These are phyloP conservation scores for Margaritispora aquatica DNA, from an alignment of 495 filamentous ascomycete genomes.

Conservation along the genomic window DNA sequence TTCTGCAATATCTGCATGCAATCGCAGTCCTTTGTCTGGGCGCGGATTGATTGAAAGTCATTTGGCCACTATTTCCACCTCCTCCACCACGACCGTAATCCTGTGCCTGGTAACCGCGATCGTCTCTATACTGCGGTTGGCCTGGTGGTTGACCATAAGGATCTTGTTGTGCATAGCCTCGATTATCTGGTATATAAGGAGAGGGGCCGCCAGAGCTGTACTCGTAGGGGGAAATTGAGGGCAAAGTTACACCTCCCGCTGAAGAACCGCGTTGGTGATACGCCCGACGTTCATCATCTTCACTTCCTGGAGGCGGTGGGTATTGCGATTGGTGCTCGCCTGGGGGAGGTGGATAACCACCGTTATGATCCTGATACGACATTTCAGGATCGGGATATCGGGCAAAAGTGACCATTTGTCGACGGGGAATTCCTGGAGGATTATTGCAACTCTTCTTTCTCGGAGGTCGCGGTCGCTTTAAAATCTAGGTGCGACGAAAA, in stretches of 20 bases:
- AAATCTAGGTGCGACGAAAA: background rate
- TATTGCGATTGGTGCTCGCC: slow-evolving; percentile 33
- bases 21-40: slow-evolving; percentile 78
- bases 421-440: background rate
- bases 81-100: slow-evolving; percentile 20
- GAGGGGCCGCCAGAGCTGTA: slow-evolving; percentile 13
- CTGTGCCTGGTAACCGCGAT: slow-evolving; percentile 14
- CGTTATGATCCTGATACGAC: slow-evolving; percentile 25
- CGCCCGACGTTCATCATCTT: slow-evolving; percentile 37
- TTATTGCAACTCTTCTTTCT: background rate
- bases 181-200: slow-evolving; percentile 20
- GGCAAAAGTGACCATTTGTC: slow-evolving; percentile 21
- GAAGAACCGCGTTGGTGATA: slow-evolving; percentile 27
- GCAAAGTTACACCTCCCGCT: slow-evolving; percentile 20
- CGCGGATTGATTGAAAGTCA: slow-evolving; percentile 46
- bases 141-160: slow-evolving; percentile 15
- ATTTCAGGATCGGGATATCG: slow-evolving; percentile 20
- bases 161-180: slow-evolving; percentile 15
- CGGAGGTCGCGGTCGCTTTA: background rate
- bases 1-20: slow-evolving; percentile 76
- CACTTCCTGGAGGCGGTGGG: slow-evolving; percentile 36
- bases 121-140: slow-evolving; percentile 15
- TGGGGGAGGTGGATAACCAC: slow-evolving; percentile 24
- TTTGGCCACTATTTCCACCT: slow-evolving; percentile 16
- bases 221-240: slow-evolving; percentile 25